A percentile compares a stretch with the other conserved stretches of the same genome.
Evolutionary conservation across 2,329 filamentous ascomycete genomes (phyloP).

Genomic region (Chaetomiaceae sp.): DNA sequence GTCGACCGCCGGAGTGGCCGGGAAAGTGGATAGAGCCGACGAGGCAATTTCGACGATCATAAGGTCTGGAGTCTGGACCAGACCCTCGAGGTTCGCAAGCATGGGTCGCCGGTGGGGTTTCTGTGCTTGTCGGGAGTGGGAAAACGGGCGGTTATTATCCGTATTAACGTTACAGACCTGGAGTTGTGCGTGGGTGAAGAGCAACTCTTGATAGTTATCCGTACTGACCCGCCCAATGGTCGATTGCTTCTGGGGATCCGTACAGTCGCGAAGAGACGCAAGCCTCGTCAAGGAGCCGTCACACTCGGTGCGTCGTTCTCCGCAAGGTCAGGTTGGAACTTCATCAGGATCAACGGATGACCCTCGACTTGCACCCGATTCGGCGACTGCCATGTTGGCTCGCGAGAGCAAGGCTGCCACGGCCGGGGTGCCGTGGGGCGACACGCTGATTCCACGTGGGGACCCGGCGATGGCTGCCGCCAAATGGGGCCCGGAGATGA

Average conservation of each 20-base stretch:
- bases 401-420: background rate
- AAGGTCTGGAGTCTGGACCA: too few relatives aligned
- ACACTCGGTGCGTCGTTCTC: too few relatives aligned
- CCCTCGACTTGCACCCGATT: background rate
- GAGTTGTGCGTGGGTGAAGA: too few relatives aligned
- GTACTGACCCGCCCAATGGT: too few relatives aligned
- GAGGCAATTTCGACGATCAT: conserved; percentile 5
- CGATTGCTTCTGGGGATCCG: too few relatives aligned
- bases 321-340: background rate
- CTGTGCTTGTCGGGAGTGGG: background rate
- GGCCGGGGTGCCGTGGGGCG: conserved; percentile 1
- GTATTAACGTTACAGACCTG: too few relatives aligned
- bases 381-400: background rate
- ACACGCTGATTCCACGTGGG: conserved; percentile 9
- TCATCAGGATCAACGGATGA: background rate
- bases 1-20: conserved; percentile 5
- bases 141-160: background rate
- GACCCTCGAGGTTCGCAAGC: background rate
- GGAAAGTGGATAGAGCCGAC: background rate
- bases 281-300: too few relatives aligned
- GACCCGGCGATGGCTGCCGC: background rate
- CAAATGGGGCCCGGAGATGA: background rate
- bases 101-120: background rate
- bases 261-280: too few relatives aligned
- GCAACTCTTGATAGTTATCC: too few relatives aligned